phyloP scores from a whole-genome alignment of 2,329 filamentous ascomycete genomes.

The Fusarium decemcellulare region DNA sequence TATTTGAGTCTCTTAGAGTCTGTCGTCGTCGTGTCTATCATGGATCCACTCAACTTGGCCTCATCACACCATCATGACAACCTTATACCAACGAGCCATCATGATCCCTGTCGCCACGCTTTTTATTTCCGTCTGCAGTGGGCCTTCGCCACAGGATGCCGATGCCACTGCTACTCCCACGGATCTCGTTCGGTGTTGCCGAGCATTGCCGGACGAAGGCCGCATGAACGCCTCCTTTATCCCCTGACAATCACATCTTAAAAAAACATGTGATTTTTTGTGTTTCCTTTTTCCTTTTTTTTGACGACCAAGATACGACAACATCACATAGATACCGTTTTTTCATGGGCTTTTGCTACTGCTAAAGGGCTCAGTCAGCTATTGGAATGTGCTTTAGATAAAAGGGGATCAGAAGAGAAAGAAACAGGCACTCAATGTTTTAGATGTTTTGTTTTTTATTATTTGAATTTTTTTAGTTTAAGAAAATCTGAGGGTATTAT shows the following conservation, averaged over 20 bases:
- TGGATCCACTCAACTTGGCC: not conserved
- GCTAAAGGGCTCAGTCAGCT: not conserved
- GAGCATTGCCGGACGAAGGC: slow-evolving; percentile 38
- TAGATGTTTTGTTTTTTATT: slow-evolving; percentile 13
- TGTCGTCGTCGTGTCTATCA: slow-evolving; percentile 18
- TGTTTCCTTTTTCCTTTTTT: slow-evolving; percentile 4
- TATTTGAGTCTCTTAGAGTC: slow-evolving; percentile 39
- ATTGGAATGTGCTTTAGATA: slow-evolving; percentile 11
- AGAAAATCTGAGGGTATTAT: slow-evolving; percentile 43
- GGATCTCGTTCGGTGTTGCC: slow-evolving; percentile 43
- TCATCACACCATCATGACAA: slow-evolving; percentile 15
- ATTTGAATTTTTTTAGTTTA: not conserved
- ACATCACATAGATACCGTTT: slow-evolving; percentile 9
- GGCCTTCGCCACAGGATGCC: slow-evolving; percentile 28
- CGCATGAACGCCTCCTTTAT: slow-evolving; percentile 39
- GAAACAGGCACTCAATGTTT: slow-evolving; percentile 10
- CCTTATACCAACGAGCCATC: slow-evolving; percentile 12
- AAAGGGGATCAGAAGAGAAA: slow-evolving; percentile 23
- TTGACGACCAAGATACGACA: slow-evolving; percentile 17
- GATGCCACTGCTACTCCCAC: slow-evolving; percentile 21
- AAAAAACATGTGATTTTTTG: slow-evolving; percentile 1
- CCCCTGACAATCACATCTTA: slow-evolving; percentile 29
- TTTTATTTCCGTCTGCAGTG: slow-evolving; percentile 26
- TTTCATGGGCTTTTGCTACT: slow-evolving; percentile 18
- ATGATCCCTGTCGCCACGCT: slow-evolving; percentile 33